phyloP scores from a whole-genome alignment of 2,329 filamentous ascomycete genomes.

The Verticillium nubilum region DNA sequence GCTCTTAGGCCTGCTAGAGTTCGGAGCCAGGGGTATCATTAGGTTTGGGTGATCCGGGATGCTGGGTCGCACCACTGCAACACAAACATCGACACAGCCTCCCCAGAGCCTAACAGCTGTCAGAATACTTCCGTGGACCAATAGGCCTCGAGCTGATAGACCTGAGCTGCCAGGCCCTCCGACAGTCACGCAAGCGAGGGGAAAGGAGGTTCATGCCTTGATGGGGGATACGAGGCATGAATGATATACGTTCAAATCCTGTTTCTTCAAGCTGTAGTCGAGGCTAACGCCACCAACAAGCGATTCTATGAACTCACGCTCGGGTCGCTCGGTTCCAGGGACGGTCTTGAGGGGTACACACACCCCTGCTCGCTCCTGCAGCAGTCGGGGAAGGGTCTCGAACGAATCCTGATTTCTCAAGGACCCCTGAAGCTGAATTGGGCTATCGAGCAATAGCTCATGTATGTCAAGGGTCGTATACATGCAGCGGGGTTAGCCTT shows the following conservation, averaged over 20 bases:
- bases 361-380: background rate
- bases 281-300: background rate
- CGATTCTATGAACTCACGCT: background rate
- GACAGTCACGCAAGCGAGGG: too few relatives aligned
- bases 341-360: background rate
- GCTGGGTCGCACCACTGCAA: background rate
- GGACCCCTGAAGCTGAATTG: background rate
- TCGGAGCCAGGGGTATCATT: background rate
- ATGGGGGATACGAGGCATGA: background rate
- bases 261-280: background rate
- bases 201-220: background rate
- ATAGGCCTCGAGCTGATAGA: too few relatives aligned
- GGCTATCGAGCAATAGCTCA: background rate
- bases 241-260: background rate
- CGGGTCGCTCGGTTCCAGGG: background rate
- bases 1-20: background rate
- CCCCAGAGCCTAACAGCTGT: too few relatives aligned
- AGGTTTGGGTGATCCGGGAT: background rate
- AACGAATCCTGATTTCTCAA: background rate
- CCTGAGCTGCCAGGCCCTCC: too few relatives aligned
- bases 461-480: background rate
- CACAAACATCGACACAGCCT: background rate
- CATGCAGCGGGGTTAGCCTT: background rate
- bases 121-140: too few relatives aligned
- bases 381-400: background rate